Percentiles rank a stretch among this genome's conserved stretches.
Evolutionary conservation across 768 basidiomycete genomes (phyloP).

Genomic region (Mrakia blollopis): DNA sequence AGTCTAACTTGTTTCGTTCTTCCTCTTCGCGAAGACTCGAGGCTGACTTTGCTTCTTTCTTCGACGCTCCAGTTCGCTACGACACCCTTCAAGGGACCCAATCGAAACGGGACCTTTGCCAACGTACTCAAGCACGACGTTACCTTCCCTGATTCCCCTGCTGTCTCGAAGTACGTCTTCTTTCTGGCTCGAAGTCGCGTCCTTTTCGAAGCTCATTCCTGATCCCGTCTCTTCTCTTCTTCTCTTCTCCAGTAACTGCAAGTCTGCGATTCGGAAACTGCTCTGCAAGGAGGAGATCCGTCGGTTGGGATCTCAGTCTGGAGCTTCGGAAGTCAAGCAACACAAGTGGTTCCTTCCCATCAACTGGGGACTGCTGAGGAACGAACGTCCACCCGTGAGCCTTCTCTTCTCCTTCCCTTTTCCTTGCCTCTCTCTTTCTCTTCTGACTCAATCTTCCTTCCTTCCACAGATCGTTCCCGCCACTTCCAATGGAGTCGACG

Average conservation of each 20-base stretch:
- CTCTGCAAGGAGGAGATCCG: constrained; percentile 87
- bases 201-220: background rate
- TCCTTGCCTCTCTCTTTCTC: constrained; percentile 63
- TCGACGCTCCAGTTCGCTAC: constrained; percentile 70
- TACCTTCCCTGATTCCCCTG: constrained; percentile 64
- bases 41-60: background rate
- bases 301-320: constrained; percentile 82
- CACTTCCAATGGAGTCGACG: constrained; percentile 70
- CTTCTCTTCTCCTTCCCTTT: constrained; percentile 28
- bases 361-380: constrained; percentile 92
- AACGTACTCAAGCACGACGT: constrained; percentile 87
- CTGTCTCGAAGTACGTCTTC: constrained; percentile 36
- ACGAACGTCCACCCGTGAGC: constrained; percentile 85
- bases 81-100: constrained; percentile 95
- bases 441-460: constrained; percentile 24
- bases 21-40: background rate
- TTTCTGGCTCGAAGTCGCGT: constrained; percentile 20
- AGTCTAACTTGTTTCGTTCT: constrained; percentile 28
- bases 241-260: constrained; percentile 59
- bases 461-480: constrained; percentile 68
- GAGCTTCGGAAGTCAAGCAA: constrained; percentile 96
- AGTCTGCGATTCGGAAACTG: constrained; percentile 77
- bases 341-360: constrained; percentile 97
- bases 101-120: constrained; percentile 90
- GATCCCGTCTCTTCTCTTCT: constrained; percentile 3